Conservation (phyloP, 2,329 filamentous ascomycete genomes). For the Pyrenochaeta sp. region DNA sequence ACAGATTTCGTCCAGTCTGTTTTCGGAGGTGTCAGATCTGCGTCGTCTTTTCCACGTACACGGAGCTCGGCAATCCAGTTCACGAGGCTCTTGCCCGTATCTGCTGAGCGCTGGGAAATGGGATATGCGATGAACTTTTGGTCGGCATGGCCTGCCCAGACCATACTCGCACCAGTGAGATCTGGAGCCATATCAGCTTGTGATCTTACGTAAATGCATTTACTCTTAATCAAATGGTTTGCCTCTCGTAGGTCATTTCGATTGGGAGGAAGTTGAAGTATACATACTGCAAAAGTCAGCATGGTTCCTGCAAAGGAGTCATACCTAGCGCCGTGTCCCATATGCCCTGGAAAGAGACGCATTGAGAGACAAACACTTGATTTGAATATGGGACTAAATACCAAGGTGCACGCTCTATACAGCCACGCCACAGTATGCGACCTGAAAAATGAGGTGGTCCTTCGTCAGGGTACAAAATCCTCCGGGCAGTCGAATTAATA, state of each 20-base stretch:
- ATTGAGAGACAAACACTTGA: too few species aligned
- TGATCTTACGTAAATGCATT: too few species aligned
- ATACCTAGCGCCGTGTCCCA: too few species aligned
- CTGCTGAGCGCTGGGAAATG: conserved; percentile 50
- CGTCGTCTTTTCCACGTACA: conserved; percentile 53
- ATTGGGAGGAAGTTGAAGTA: too few species aligned
- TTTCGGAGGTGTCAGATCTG: conserved; percentile 55
- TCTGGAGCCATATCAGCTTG: conserved; percentile 12
- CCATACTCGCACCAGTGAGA: conserved; percentile 55
- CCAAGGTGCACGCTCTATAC: conserved; percentile 50
- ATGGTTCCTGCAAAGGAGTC: too few species aligned
- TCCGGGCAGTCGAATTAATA: conserved; percentile 55
- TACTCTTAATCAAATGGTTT: too few species aligned
- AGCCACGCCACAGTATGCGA: conserved; percentile 58
- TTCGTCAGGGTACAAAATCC: conserved; percentile 54
- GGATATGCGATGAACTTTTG: conserved; percentile 60
- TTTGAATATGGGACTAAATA: too few species aligned
- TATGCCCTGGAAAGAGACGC: too few species aligned
- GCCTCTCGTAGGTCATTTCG: too few species aligned
- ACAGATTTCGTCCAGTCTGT: conserved; percentile 57
- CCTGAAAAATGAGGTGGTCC: conserved; percentile 57
- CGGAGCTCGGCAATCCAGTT: conserved; percentile 60
- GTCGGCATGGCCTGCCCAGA: conserved; percentile 58
- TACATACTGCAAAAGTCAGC: too few species aligned
- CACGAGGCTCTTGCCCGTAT: conserved; percentile 51